Evolutionary conservation across 306 rosid genomes (phyloP).

Genomic region (Acacia crassicarpa): DNA sequence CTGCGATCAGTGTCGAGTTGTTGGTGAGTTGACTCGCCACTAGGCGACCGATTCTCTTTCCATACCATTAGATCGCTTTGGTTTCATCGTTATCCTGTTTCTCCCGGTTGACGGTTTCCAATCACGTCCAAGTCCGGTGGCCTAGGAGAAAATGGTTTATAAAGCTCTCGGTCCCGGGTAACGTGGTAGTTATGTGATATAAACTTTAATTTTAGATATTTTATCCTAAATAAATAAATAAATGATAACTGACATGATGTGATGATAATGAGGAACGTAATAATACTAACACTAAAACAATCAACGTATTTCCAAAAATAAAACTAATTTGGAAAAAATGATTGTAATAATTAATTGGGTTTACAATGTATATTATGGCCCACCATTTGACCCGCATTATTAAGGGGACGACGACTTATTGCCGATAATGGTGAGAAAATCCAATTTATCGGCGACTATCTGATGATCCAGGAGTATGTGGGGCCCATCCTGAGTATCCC

Average conservation of each 20-base stretch:
- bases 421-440: conserved; percentile 32
- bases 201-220: background rate
- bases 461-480: conserved; percentile 6
- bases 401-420: background rate
- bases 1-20: conserved; percentile 98
- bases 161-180: background rate
- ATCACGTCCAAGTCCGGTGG: background rate
- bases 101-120: conserved; percentile 25
- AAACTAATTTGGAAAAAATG: background rate
- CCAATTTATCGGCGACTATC: background rate
- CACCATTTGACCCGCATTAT: background rate
- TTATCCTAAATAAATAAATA: background rate
- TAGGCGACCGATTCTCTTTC: conserved; percentile 25
- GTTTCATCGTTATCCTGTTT: conserved; percentile 39
- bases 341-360: background rate
- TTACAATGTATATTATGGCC: background rate
- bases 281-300: background rate
- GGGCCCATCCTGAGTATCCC: conserved; percentile 13
- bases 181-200: conserved; percentile 23
- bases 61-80: conserved; percentile 25
- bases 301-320: background rate
- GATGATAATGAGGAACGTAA: background rate
- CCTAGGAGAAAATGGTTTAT: background rate
- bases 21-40: conserved; percentile 79
- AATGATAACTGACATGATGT: background rate